Percentiles rank a stretch among this genome's conserved stretches.
Conservation (phyloP, 306 rosid species). For the Cajanus cajan region DNA sequence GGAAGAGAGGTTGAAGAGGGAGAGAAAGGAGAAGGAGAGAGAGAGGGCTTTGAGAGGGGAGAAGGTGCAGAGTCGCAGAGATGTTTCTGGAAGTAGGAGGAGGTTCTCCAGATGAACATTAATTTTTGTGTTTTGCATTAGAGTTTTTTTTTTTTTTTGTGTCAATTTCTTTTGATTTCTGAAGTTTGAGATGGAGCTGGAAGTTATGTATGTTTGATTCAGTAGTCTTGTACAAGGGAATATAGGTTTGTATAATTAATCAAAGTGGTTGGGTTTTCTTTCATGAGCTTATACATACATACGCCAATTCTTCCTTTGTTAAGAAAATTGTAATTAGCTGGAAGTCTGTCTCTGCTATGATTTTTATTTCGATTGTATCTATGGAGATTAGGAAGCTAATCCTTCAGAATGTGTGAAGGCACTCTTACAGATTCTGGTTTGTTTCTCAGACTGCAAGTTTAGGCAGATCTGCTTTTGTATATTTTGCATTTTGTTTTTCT, state of each 20-base stretch:
- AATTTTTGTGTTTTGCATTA: not conserved
- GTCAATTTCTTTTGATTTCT: not conserved
- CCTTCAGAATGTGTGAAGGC: not conserved
- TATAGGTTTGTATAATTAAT: not conserved
- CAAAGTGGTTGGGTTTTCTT: constrained; percentile 17
- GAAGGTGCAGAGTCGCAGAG: constrained; percentile 37
- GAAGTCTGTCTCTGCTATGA: not conserved
- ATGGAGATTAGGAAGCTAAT: not conserved
- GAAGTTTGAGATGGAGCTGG: not conserved
- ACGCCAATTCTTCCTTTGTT: not conserved
- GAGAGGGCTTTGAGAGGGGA: constrained; percentile 51
- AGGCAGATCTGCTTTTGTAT: not conserved
- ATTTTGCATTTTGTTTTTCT: not conserved
- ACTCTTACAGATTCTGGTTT: not conserved
- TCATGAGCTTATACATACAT: not conserved
- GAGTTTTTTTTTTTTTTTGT: not conserved
- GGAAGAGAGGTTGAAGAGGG: constrained; percentile 75
- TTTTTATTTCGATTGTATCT: not conserved
- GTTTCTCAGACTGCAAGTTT: not conserved
- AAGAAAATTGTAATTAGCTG: not conserved
- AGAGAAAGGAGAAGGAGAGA: constrained; percentile 80
- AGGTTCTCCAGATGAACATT: constrained; percentile 48
- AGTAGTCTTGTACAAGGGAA: not conserved
- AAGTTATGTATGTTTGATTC: not conserved
- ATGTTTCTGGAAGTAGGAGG: constrained; percentile 30